Evolutionary conservation across 768 basidiomycete genomes (phyloP).

Genomic region (Lentinula boryana): DNA sequence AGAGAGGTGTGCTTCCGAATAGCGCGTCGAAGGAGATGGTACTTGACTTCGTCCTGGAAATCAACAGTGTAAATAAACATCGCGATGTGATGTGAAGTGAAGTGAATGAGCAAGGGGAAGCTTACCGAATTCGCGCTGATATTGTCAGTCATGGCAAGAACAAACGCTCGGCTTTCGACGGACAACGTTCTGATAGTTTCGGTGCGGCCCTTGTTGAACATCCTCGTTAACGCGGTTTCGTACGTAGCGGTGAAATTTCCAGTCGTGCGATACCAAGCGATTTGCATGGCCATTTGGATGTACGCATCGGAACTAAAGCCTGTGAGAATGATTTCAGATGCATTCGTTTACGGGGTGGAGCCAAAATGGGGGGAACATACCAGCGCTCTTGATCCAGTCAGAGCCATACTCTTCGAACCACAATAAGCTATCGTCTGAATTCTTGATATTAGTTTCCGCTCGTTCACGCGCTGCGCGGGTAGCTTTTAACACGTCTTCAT

Average conservation of each 20-base stretch:
- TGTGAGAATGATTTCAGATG: too few relatives aligned
- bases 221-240: constrained; percentile 85
- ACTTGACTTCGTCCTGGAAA: constrained; percentile 26
- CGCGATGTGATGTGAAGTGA: background rate
- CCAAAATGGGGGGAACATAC: too few relatives aligned
- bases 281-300: constrained; percentile 87
- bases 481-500: constrained; percentile 49
- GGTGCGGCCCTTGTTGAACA: constrained; percentile 83
- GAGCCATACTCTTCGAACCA: constrained; percentile 81
- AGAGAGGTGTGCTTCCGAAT: constrained; percentile 64
- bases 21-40: constrained; percentile 57
- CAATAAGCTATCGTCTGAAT: constrained; percentile 81
- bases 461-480: constrained; percentile 52
- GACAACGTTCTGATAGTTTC: constrained; percentile 82
- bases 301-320: constrained; percentile 72
- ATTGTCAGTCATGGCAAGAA: constrained; percentile 65
- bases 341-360: too few relatives aligned
- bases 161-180: constrained; percentile 68
- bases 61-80: background rate
- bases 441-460: constrained; percentile 52
- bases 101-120: too few relatives aligned
- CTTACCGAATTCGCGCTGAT: background rate
- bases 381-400: constrained; percentile 76
- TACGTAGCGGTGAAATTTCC: constrained; percentile 82
- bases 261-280: constrained; percentile 83